These are phyloP conservation scores for Raffaelea arxii DNA, from an alignment of 2,329 filamentous ascomycete genomes.

Conservation along the genomic window DNA sequence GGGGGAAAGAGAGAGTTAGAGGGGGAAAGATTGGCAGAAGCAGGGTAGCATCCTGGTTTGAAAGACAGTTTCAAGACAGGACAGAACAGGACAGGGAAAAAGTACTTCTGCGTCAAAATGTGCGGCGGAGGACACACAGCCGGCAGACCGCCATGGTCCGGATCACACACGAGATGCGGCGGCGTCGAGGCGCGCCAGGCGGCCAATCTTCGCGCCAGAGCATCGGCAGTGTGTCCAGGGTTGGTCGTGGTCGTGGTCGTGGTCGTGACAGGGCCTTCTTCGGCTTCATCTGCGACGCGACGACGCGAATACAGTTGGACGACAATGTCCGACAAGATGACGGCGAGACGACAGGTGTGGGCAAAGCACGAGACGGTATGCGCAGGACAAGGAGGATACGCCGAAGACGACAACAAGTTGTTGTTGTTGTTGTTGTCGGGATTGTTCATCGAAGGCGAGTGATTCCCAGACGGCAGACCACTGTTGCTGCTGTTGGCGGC, in stretches of 20 bases:
- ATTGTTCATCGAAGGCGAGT: too few relatives aligned
- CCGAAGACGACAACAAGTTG: neutral
- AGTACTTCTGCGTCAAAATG: constrained; percentile 13
- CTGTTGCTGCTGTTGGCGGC: neutral
- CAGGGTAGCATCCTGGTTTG: neutral
- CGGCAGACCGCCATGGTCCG: constrained; percentile 8
- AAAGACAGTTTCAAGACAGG: neutral
- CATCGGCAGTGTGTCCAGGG: too few relatives aligned
- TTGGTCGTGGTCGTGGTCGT: too few relatives aligned
- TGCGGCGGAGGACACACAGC: constrained; percentile 12
- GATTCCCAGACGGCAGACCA: neutral
- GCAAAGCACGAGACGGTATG: constrained; percentile 17
- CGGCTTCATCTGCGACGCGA: constrained; percentile 2
- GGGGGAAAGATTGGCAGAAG: neutral
- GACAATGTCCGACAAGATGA: constrained; percentile 18
- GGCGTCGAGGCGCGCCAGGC: constrained; percentile 12
- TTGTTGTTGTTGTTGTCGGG: neutral
- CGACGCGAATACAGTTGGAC: constrained; percentile 12
- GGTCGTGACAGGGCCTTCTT: constrained; percentile 3
- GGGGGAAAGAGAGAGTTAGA: neutral
- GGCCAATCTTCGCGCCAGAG: too few relatives aligned
- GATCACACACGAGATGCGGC: constrained; percentile 8
- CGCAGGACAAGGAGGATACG: constrained; percentile 15
- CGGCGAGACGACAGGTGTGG: constrained; percentile 15
- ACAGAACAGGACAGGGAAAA: neutral